A percentile compares a stretch with the other conserved stretches of the same genome.
These are phyloP conservation scores for Blastobotrys illinoisensis DNA, from an alignment of 1,139 yeast species.

Conservation along the genomic window DNA sequence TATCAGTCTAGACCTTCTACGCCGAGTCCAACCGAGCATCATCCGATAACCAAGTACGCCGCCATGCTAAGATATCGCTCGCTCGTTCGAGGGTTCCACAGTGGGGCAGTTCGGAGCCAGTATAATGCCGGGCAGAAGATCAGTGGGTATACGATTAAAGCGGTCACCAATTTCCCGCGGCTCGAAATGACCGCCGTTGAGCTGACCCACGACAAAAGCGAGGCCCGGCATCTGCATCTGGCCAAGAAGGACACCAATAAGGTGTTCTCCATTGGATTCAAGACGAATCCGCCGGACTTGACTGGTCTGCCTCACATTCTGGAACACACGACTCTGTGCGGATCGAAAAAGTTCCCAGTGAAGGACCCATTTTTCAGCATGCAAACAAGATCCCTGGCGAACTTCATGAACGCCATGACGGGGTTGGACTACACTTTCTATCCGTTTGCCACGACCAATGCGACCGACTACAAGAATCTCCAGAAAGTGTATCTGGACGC, in stretches of 20 bases:
- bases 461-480: slow-evolving; percentile 71
- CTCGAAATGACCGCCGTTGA: slow-evolving; percentile 75
- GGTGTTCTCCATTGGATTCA: slow-evolving; percentile 85
- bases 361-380: slow-evolving; percentile 96
- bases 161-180: slow-evolving; percentile 71
- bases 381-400: slow-evolving; percentile 82
- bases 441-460: slow-evolving; percentile 93
- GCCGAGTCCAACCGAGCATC: neutral
- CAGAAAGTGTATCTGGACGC: slow-evolving; percentile 88
- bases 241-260: slow-evolving; percentile 68
- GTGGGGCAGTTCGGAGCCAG: neutral
- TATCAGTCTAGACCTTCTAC: neutral
- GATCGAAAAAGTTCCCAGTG: slow-evolving; percentile 84
- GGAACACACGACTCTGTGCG: slow-evolving; percentile 94
- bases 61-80: neutral
- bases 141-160: slow-evolving; percentile 59
- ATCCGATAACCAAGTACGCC: neutral
- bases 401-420: slow-evolving; percentile 98
- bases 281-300: slow-evolving; percentile 87
- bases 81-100: neutral
- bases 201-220: slow-evolving; percentile 60
- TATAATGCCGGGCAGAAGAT: slow-evolving; percentile 46
- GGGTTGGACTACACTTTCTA: slow-evolving; percentile 94
- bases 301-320: slow-evolving; percentile 95
- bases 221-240: slow-evolving; percentile 78